phyloP scores from a whole-genome alignment of 768 basidiomycete genomes.

The Boletus edulis region DNA sequence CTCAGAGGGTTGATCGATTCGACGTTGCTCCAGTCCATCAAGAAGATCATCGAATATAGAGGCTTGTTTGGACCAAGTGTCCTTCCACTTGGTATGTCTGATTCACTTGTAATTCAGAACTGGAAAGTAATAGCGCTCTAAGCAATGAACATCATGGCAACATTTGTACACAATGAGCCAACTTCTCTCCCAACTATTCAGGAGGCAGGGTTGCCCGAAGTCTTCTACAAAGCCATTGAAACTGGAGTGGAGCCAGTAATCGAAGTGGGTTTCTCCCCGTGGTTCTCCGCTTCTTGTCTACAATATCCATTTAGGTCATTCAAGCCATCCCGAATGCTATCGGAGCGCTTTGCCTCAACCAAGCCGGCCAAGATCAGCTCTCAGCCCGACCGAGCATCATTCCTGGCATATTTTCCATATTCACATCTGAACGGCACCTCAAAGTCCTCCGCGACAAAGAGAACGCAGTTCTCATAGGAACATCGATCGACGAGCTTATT shows the following conservation, averaged over 20 bases:
- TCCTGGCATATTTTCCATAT: conserved; percentile 79
- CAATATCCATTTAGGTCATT: conserved; percentile 58
- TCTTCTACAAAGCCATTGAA: conserved; percentile 86
- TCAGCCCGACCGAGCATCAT: conserved; percentile 77
- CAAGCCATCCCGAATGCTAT: conserved; percentile 94
- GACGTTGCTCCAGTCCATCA: conserved; percentile 77
- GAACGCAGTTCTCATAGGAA: conserved; percentile 85
- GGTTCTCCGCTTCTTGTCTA: not conserved
- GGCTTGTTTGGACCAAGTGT: conserved; percentile 84
- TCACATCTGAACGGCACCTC: conserved; percentile 80
- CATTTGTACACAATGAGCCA: conserved; percentile 98
- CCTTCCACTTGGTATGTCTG: conserved; percentile 70
- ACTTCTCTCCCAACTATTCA: conserved; percentile 92
- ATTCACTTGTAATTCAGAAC: not conserved
- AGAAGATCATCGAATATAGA: conserved; percentile 83
- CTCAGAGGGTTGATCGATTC: conserved; percentile 93
- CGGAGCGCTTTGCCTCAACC: conserved; percentile 94
- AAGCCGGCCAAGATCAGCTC: conserved; percentile 81
- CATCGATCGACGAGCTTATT: conserved; percentile 90
- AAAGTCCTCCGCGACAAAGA: conserved; percentile 90
- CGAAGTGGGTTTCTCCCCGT: conserved; percentile 52
- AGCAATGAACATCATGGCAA: conserved; percentile 93
- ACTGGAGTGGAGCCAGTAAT: conserved; percentile 81
- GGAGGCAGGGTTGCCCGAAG: conserved; percentile 85
- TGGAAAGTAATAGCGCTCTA: conserved; percentile 8